Evolutionary conservation across 352 stramenopile genomes (phyloP).

Genomic region (Pythium plurisporium): DNA sequence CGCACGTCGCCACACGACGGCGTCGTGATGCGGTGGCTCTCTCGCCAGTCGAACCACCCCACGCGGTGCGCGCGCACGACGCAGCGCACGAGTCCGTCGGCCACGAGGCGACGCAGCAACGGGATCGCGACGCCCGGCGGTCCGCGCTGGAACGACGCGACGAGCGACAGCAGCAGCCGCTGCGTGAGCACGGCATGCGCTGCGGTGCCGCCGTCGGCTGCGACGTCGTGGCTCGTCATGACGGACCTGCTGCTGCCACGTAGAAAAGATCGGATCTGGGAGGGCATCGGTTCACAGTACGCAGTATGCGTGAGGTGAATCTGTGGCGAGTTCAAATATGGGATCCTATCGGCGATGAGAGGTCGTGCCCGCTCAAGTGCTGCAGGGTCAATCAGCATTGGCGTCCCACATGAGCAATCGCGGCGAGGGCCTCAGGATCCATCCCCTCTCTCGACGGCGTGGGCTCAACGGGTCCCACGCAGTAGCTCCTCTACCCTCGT

Average conservation of each 20-base stretch:
- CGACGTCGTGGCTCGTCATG: neutral
- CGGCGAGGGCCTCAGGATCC: too few relatives aligned
- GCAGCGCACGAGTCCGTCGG: constrained; percentile 6
- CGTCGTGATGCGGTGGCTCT: constrained; percentile 2
- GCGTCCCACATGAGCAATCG: too few relatives aligned
- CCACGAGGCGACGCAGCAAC: neutral
- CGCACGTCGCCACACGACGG: neutral
- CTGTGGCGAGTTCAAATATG: too few relatives aligned
- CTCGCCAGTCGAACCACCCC: neutral
- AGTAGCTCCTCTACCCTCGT: too few relatives aligned
- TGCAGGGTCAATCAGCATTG: too few relatives aligned
- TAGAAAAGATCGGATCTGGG: too few relatives aligned
- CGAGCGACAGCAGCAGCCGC: constrained; percentile 8
- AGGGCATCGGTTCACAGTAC: too few relatives aligned
- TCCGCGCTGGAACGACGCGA: constrained; percentile 16
- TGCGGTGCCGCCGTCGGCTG: neutral
- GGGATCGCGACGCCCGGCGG: neutral
- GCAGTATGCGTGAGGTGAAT: too few relatives aligned
- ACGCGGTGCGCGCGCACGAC: neutral
- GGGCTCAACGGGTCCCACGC: too few relatives aligned
- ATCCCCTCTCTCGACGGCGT: too few relatives aligned
- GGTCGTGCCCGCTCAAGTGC: too few relatives aligned
- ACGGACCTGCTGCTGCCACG: neutral
- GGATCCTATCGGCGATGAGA: too few relatives aligned
- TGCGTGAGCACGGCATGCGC: constrained; percentile 3